Conservation (phyloP, 768 basidiomycete genomes). For the Suillus placidus region DNA sequence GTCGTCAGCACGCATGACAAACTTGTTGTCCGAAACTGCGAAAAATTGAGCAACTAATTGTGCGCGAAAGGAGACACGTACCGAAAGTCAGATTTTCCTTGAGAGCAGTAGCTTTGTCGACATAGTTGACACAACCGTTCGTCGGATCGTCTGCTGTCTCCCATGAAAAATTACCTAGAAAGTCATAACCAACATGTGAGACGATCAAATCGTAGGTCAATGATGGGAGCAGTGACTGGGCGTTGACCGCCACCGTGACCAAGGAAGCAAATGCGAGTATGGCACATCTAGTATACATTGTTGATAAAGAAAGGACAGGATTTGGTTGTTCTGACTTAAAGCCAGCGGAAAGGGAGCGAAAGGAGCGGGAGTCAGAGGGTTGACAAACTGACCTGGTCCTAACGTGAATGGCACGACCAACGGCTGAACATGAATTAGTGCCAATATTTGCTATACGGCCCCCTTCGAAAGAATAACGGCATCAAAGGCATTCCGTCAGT, state of each 20-base stretch:
- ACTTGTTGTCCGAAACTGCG: conserved; percentile 32
- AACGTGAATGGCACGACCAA: background rate
- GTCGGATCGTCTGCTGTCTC: conserved; percentile 60
- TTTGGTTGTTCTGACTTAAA: background rate
- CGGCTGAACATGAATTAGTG: background rate
- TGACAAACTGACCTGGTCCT: background rate
- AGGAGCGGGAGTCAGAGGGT: background rate
- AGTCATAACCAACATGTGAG: conserved; percentile 40
- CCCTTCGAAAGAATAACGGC: background rate
- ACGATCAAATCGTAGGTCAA: conserved; percentile 7
- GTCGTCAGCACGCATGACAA: conserved; percentile 62
- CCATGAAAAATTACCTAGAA: conserved; percentile 52
- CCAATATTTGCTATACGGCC: background rate
- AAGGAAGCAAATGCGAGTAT: background rate
- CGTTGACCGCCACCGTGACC: background rate
- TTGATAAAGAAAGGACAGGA: conserved; percentile 3
- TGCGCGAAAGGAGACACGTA: conserved; percentile 22
- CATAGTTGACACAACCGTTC: conserved; percentile 65
- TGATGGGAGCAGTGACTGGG: conserved; percentile 4
- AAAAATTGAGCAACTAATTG: background rate
- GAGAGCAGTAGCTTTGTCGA: conserved; percentile 47
- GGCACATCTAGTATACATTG: background rate
- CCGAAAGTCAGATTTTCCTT: conserved; percentile 49
- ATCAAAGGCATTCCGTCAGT: background rate
- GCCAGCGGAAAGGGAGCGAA: background rate